Percentiles rank a stretch among this genome's conserved stretches.
Conservation (phyloP, 1,284 basidiomycete species). For the Fomitiporia mediterranea region DNA sequence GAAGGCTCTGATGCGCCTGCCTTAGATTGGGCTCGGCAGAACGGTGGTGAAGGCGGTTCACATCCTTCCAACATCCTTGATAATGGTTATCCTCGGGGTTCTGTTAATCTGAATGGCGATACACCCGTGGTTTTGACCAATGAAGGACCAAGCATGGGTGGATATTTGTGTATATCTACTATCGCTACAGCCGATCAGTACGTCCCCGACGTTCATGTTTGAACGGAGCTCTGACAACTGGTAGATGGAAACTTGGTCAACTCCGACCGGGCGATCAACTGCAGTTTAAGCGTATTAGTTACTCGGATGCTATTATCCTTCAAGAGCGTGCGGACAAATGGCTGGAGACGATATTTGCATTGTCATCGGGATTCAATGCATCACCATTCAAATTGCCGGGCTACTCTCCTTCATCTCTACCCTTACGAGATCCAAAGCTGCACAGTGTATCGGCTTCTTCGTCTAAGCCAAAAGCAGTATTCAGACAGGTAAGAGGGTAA, state of each 20-base stretch:
- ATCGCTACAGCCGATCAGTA: conserved; percentile 49
- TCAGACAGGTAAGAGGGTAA: conserved; percentile 39
- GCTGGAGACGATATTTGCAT: conserved; percentile 29
- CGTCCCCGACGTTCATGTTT: conserved; percentile 21
- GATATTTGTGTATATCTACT: conserved; percentile 54
- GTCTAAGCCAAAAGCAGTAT: conserved; percentile 32
- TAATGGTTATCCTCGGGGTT: conserved; percentile 58
- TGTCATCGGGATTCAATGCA: conserved; percentile 1
- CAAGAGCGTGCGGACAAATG: conserved; percentile 29
- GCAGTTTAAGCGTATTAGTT: conserved; percentile 45
- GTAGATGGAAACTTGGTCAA: conserved; percentile 63
- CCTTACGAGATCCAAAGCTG: conserved; percentile 32
- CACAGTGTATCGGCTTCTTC: conserved; percentile 26
- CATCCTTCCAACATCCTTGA: conserved; percentile 72
- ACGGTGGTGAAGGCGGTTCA: conserved; percentile 66
- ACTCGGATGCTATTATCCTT: conserved; percentile 34
- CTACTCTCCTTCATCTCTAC: conserved; percentile 16
- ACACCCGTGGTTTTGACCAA: conserved; percentile 63
- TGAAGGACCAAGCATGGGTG: conserved; percentile 65
- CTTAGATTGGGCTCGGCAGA: conserved; percentile 55
- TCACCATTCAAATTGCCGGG: conserved; percentile 14
- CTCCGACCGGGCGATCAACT: conserved; percentile 48
- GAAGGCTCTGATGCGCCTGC: conserved; percentile 39
- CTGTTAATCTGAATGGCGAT: conserved; percentile 66
- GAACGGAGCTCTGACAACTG: not conserved